Evolutionary conservation across 1,139 yeast species (phyloP), one percentile per base, ranked within the genome.

Genomic region (Hyphopichia khmerensis): DNA sequence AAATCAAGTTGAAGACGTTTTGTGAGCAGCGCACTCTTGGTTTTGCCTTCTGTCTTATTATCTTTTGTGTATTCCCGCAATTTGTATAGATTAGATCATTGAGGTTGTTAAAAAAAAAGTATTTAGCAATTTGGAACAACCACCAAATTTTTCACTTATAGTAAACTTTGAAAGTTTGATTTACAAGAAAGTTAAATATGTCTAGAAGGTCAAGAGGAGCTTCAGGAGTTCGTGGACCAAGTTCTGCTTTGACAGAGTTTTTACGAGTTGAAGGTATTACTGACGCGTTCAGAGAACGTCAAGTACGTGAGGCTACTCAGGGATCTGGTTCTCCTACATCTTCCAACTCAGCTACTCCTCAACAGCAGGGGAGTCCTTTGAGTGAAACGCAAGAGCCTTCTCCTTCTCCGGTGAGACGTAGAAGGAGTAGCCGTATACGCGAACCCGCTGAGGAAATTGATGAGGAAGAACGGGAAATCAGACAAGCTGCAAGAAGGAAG

Each of bases 201-300:
- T 48, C 60, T 14, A 49, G 64, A 31, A 59, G 64, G 40, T 46
- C 44, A n/a, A 60, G 53, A 26, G 60, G 51, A 10, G 52, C 54
- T 30, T 54, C 67, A 18, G 79, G 78, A 15, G 86, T 86, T 33
- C 70, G 82, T 46, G 93, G 93, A 0, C 93, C 95, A 7, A 84
- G 84, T 65, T 81, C 88, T 50, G 95, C 95, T 0, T 68, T 86
- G 50, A 85, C 93, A 0, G 89, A 83, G 57, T 86, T 86, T 56
- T 69, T 86, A 45, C 69, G 85, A 40, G 64, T 86, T 43, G 96
- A 90, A 60, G 97, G 97, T 34, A 91, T 91, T 63, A 87, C 97
- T 0, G 89, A 81, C 48, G 83, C 82, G 37, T 89, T 91, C 57
- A 74, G 91, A 51, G 66, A 76, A 41, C 69, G 95, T 51, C 79